Evolutionary conservation across 495 filamentous ascomycete species (phyloP).

Genomic region (Ramalina peruviana): DNA sequence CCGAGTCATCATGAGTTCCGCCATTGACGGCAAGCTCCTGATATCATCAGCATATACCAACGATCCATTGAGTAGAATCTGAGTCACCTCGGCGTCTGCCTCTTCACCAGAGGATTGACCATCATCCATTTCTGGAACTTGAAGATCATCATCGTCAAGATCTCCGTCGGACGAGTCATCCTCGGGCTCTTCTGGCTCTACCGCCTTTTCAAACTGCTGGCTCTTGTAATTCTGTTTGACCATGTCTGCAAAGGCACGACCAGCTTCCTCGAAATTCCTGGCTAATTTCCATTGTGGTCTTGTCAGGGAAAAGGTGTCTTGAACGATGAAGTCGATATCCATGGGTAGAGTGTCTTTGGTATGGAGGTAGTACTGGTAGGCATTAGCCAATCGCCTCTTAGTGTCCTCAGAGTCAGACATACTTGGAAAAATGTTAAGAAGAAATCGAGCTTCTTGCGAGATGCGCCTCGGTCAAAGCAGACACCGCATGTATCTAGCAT

Average conservation of each 20-base stretch:
- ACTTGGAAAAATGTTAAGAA: conserved; percentile 92
- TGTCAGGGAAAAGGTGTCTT: conserved; percentile 73
- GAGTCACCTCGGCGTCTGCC: conserved; percentile 29
- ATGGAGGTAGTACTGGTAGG: conserved; percentile 71
- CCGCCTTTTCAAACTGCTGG: conserved; percentile 49
- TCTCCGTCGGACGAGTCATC: conserved; percentile 51
- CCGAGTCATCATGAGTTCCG: conserved; percentile 30
- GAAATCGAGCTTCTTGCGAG: conserved; percentile 96
- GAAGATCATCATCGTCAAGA: conserved; percentile 40
- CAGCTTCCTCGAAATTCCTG: conserved; percentile 68
- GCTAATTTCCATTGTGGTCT: conserved; percentile 86
- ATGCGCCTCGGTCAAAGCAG: conserved; percentile 85
- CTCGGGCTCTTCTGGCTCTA: conserved; percentile 56
- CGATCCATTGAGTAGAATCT: background rate
- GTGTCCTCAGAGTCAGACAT: conserved; percentile 1
- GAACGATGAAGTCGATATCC: conserved; percentile 94
- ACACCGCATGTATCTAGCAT: conserved; percentile 90
- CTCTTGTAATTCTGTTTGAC: conserved; percentile 79
- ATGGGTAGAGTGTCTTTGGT: conserved; percentile 89
- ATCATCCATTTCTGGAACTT: conserved; percentile 41
- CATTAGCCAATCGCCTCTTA: conserved; percentile 12
- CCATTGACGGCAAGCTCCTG: conserved; percentile 11
- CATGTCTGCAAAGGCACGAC: conserved; percentile 70
- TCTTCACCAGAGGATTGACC: conserved; percentile 46
- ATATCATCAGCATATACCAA: background rate